phyloP scores from a whole-genome alignment of 2,329 filamentous ascomycete genomes.

The Calonectria montana region DNA sequence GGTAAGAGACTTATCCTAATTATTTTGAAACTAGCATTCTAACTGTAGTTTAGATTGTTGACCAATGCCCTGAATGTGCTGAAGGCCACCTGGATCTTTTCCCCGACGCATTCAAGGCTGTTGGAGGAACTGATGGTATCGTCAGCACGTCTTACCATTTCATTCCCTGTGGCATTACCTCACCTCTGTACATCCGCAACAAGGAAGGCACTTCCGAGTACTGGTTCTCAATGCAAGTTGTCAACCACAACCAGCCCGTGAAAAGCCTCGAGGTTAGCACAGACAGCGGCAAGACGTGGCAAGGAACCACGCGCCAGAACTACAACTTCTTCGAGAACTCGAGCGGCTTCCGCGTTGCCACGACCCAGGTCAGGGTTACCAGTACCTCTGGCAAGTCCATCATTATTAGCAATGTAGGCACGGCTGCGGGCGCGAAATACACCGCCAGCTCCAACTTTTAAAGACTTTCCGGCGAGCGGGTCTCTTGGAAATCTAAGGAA shows the following conservation, averaged over 20 bases:
- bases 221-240: slow-evolving; percentile 65
- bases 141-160: slow-evolving; percentile 51
- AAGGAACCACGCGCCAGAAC: slow-evolving; percentile 61
- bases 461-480: neutral
- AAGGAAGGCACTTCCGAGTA: slow-evolving; percentile 56
- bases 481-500: too few species aligned
- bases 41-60: slow-evolving; percentile 50
- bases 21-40: neutral
- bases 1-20: slow-evolving; percentile 53
- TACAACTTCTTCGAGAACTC: slow-evolving; percentile 74
- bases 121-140: slow-evolving; percentile 51
- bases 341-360: slow-evolving; percentile 65
- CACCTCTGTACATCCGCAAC: slow-evolving; percentile 55
- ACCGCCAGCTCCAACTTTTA: slow-evolving; percentile 48
- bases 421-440: slow-evolving; percentile 47
- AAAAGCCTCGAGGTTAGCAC: slow-evolving; percentile 69
- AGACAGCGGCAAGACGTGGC: slow-evolving; percentile 70
- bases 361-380: slow-evolving; percentile 67
- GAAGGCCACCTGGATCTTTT: slow-evolving; percentile 58
- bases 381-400: slow-evolving; percentile 62
- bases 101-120: slow-evolving; percentile 52
- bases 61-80: slow-evolving; percentile 57
- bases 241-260: slow-evolving; percentile 70
- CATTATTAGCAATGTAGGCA: slow-evolving; percentile 62
- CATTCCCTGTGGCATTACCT: slow-evolving; percentile 55